Conservation (phyloP, 495 filamentous ascomycete species). For the Haplographium delicatum region DNA sequence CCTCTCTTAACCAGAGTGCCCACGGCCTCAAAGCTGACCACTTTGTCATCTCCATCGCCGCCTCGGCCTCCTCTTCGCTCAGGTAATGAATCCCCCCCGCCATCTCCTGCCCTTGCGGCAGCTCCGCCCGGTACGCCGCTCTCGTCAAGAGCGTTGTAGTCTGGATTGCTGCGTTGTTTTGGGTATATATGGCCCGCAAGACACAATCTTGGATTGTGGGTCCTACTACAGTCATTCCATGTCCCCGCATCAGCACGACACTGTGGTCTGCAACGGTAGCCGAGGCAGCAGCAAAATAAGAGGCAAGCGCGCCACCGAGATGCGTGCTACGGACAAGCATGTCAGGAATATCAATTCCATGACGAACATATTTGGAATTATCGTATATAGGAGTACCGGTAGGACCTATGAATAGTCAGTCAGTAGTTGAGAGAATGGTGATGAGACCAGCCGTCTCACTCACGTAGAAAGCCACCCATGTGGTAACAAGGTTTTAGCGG, state of each 20-base stretch:
- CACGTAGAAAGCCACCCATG: slow-evolving; percentile 39
- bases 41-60: slow-evolving; percentile 18
- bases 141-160: slow-evolving; percentile 9
- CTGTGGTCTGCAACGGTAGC: slow-evolving; percentile 20
- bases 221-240: slow-evolving; percentile 40
- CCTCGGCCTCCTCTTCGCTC: slow-evolving; percentile 24
- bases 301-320: slow-evolving; percentile 30
- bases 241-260: slow-evolving; percentile 42
- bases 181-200: slow-evolving; percentile 39
- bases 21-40: slow-evolving; percentile 29
- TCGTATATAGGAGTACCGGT: neutral
- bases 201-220: slow-evolving; percentile 34
- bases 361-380: neutral
- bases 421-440: neutral
- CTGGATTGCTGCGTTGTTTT: slow-evolving; percentile 38
- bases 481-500: slow-evolving; percentile 36
- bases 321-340: slow-evolving; percentile 34
- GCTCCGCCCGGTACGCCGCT: slow-evolving; percentile 18
- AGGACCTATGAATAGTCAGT: neutral
- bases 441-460: neutral
- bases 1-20: slow-evolving; percentile 38
- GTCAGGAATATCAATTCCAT: slow-evolving; percentile 20
- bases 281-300: slow-evolving; percentile 8
- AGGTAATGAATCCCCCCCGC: slow-evolving; percentile 2
- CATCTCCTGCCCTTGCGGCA: neutral